Percentiles rank a stretch among this genome's conserved stretches.
phyloP scores from a whole-genome alignment of 2,329 filamentous ascomycete genomes.

The Aplosporella prunicola region DNA sequence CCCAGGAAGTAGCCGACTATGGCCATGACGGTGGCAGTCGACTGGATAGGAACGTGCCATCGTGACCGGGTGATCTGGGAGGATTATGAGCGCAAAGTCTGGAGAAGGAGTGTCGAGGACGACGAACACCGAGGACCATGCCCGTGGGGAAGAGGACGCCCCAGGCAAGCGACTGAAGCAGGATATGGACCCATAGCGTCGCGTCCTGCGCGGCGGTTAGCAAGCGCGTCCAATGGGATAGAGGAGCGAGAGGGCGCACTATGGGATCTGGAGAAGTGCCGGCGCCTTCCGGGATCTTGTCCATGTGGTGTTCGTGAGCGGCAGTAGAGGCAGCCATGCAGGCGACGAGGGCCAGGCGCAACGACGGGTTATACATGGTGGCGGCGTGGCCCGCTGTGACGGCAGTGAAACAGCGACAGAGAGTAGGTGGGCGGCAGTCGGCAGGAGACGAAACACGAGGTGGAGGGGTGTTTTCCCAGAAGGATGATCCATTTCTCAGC shows the following conservation, averaged over 20 bases:
- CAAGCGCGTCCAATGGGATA: slow-evolving; percentile 10
- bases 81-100: slow-evolving; percentile 2
- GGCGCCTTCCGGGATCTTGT: slow-evolving; percentile 31
- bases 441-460: not conserved
- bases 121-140: slow-evolving; percentile 83
- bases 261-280: slow-evolving; percentile 28
- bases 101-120: not conserved
- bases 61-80: slow-evolving; percentile 72
- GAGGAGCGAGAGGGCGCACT: too few species aligned
- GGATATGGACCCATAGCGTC: slow-evolving; percentile 87
- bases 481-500: too few species aligned
- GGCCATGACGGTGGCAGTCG: slow-evolving; percentile 63
- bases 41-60: slow-evolving; percentile 90
- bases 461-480: slow-evolving; percentile 1
- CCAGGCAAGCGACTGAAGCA: slow-evolving; percentile 78
- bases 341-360: slow-evolving; percentile 15
- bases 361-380: slow-evolving; percentile 7
- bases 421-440: not conserved
- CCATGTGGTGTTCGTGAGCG: slow-evolving; percentile 33
- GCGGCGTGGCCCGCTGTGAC: slow-evolving; percentile 6
- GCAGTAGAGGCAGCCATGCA: slow-evolving; percentile 29
- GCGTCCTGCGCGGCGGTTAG: slow-evolving; percentile 48
- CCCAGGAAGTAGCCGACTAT: slow-evolving; percentile 84
- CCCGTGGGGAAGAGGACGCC: slow-evolving; percentile 87
- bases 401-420: slow-evolving; percentile 5